phyloP scores from a whole-genome alignment of 2,329 filamentous ascomycete species.

The Sporothrix pseudoabietina region DNA sequence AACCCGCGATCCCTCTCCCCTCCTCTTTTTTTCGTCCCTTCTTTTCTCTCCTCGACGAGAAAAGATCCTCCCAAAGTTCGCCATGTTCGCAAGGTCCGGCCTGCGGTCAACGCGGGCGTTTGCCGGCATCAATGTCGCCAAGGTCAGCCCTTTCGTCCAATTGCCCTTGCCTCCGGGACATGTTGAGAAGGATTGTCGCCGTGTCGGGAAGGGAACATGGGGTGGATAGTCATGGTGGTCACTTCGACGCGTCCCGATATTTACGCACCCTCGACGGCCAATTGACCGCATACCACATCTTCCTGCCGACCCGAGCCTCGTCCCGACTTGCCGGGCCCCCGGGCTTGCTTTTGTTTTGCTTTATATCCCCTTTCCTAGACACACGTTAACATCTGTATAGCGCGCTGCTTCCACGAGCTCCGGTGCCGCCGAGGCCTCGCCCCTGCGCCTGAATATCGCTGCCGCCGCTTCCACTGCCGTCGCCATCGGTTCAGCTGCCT shows the following conservation, averaged over 20 bases:
- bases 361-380: background rate
- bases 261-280: background rate
- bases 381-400: slow-evolving; percentile 43
- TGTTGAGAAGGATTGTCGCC: background rate
- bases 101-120: slow-evolving; percentile 86
- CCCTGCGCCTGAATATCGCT: slow-evolving; percentile 82
- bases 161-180: background rate
- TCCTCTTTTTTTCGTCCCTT: slow-evolving; percentile 32
- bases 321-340: background rate
- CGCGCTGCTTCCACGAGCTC: slow-evolving; percentile 72
- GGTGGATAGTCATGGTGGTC: background rate
- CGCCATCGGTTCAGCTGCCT: slow-evolving; percentile 86
- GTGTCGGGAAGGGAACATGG: background rate
- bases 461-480: slow-evolving; percentile 83
- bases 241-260: slow-evolving; percentile 7
- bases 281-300: slow-evolving; percentile 5
- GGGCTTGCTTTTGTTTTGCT: background rate
- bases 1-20: slow-evolving; percentile 6
- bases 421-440: slow-evolving; percentile 67
- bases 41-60: slow-evolving; percentile 43
- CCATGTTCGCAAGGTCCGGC: slow-evolving; percentile 91
- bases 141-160: slow-evolving; percentile 52
- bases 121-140: slow-evolving; percentile 71
- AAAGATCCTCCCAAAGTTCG: slow-evolving; percentile 39
- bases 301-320: background rate